Base-by-base conservation (phyloP, 2,329 filamentous ascomycete species). In the Cercospora sp. region DNA sequence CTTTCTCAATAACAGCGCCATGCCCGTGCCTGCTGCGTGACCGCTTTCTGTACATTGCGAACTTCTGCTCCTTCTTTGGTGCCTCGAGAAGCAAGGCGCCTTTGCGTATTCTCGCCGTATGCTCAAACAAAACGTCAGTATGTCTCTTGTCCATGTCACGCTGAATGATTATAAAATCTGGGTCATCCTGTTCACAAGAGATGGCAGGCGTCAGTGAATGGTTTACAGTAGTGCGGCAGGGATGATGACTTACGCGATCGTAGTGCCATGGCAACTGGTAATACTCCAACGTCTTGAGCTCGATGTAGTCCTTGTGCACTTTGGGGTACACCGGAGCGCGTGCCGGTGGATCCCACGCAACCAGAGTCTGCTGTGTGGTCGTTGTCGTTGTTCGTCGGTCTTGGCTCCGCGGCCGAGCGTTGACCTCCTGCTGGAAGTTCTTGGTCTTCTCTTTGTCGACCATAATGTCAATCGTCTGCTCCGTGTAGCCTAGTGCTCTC, bases 121-220 rank as follows among this genome's bases (percentile, higher is more conserved):
- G 83, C 72, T 84, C 83, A 71, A 85, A 85, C 31, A 85, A 75
- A 28, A 84, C 77, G 51, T 84, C 82, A 5, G 82, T 84, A 63
- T 84, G 82, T 65, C 78, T 76, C 59, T 80, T 79, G 70, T 81
- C 80, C 79, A 85, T 82, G 68, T 85, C 83, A 62, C 81, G 80
- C 10, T 84, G 77, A 67, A 85, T 82, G 73, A 85, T 82, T 74
- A 84, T 81, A 76, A 81, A 85, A 64, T 83, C 79, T 9, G 78
- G 76, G 72, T 85, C 80, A 73, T 66, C 60, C 81, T 82, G 71
- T 62, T 26, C 33, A 20, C 45, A 51, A 33, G 55, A 63, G 63
- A 30, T 10, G 42, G 60, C 36, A 53, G 64, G 51, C 53, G 71
- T 71, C 63, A 67, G 58, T 65, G 60, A 28, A 65, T 60, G 62